A percentile compares a stretch with the other conserved stretches of the same genome.
Evolutionary conservation across 164 flowering plant species (phyloP).

Genomic region (Vitis amurensis): DNA sequence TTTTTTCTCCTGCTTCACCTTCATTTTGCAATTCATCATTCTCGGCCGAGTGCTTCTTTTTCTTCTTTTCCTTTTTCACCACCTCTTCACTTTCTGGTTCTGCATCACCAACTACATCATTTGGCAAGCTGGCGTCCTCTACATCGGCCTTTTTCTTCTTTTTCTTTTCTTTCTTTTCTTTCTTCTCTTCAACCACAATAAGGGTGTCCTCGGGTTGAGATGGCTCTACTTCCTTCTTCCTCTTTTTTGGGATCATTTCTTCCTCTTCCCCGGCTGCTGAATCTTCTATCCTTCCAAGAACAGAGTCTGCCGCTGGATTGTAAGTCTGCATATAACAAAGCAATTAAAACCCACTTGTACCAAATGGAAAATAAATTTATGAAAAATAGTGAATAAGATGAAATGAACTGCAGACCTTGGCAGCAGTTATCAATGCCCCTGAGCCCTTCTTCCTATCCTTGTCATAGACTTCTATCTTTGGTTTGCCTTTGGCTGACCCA

Average conservation of each 20-base stretch:
- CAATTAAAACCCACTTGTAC: background rate
- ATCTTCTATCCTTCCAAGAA: conserved; percentile 33
- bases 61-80: conserved; percentile 25
- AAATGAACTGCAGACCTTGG: conserved; percentile 54
- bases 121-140: background rate
- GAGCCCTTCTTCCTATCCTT: conserved; percentile 80
- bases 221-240: conserved; percentile 15
- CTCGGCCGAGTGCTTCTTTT: conserved; percentile 17
- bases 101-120: conserved; percentile 4
- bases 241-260: conserved; percentile 9
- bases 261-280: conserved; percentile 11
- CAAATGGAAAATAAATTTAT: background rate
- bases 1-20: conserved; percentile 16
- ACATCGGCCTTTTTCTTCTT: conserved; percentile 20
- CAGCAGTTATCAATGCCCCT: conserved; percentile 72
- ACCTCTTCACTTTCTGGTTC: conserved; percentile 12
- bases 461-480: conserved; percentile 80
- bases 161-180: conserved; percentile 30
- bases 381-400: background rate
- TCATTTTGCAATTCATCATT: conserved; percentile 4
- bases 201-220: conserved; percentile 17
- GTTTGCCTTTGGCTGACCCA: conserved; percentile 91
- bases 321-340: conserved; percentile 49
- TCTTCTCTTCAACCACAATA: conserved; percentile 20
- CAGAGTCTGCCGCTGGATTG: conserved; percentile 71